Percentiles rank a stretch among this genome's conserved stretches.
These are phyloP conservation scores for Argentina anserina DNA, from an alignment of 306 rosid genomes.

Conservation along the genomic window DNA sequence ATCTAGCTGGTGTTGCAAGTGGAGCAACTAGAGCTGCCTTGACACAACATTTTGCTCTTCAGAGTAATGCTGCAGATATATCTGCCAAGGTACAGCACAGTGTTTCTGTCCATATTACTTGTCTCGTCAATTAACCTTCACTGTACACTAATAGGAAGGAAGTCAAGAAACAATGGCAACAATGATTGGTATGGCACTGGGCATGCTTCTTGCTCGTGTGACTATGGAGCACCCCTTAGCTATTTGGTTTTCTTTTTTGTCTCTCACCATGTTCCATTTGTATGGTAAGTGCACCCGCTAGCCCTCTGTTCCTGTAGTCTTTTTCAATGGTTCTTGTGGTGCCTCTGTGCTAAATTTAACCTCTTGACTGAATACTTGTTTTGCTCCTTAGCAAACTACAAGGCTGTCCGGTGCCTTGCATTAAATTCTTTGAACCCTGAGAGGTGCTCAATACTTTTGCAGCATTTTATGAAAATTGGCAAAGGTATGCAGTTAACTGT, in stretches of 20 bases:
- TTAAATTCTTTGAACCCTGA: slow-evolving; percentile 73
- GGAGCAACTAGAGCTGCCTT: slow-evolving; percentile 99
- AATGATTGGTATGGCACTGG: slow-evolving; percentile 87
- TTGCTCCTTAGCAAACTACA: slow-evolving; percentile 67
- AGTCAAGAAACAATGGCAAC: slow-evolving; percentile 75
- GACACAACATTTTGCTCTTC: slow-evolving; percentile 95
- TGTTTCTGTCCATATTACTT: not conserved
- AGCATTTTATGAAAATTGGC: slow-evolving; percentile 60
- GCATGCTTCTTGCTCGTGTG: slow-evolving; percentile 79
- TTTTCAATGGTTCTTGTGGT: not conserved
- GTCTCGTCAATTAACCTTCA: slow-evolving; percentile 5
- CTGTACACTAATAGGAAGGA: slow-evolving; percentile 44
- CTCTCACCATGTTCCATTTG: slow-evolving; percentile 79
- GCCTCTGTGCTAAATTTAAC: not conserved
- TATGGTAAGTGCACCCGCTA: slow-evolving; percentile 49
- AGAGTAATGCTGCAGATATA: slow-evolving; percentile 63
- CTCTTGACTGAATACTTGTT: not conserved
- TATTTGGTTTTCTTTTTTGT: slow-evolving; percentile 76
- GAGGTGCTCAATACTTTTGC: slow-evolving; percentile 76
- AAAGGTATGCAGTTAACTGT: slow-evolving; percentile 47
- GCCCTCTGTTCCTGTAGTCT: not conserved
- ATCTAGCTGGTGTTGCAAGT: slow-evolving; percentile 94
- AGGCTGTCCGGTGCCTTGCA: slow-evolving; percentile 80
- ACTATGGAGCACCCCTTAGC: slow-evolving; percentile 69
- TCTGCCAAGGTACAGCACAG: slow-evolving; percentile 49